Base-by-base conservation (phyloP, 2,329 filamentous ascomycete species). In the Ilyonectria mors-panacis region DNA sequence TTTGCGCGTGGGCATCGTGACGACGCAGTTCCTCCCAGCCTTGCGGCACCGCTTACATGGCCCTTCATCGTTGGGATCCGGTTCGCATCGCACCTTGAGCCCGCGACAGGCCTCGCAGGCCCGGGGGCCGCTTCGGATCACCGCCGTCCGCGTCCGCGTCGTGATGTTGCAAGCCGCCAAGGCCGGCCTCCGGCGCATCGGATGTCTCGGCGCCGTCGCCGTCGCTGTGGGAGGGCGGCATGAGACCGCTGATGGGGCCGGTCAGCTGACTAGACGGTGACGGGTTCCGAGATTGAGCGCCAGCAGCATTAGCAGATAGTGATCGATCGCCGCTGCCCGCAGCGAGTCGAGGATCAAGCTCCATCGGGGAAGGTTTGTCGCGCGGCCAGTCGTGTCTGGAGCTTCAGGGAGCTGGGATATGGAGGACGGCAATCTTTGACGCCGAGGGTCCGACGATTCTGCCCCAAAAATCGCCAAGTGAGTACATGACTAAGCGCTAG, bases 81-180 rank as follows among this genome's bases (percentile, higher is more conserved):
- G 91, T 76, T 97, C 94, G 82, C 94, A 97, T 72, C 94, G 92
- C 66, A 97, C 94, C 79, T 94, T 94, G 58, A 94, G 84, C 26
- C 90, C 89, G 51, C 92, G 89, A 77, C 92, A 94, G 3, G 91
- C 89, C 78, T 94, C 92, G 79, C 92, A 94, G 37, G 92, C 92
- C 30, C 92, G 87, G 4, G 4, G 89, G 86, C 63, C 92, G 88
- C 79, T 92, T 93, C 37, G 88, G 82, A 47, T 92, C 90, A 59
- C 63, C 71, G 30, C 74, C 78, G 35, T 73, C 75, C 6, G 60
- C 57, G 33, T 71, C 75, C 30, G 65, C 45, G 37, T 73, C 65
- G 44, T 68, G 64, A 64, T 73, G 65, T 35, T 73, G 69, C 21
- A 65, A 64, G 15, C 56, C 64, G 63, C 66, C 69, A 60, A 73